Evolutionary conservation across 257 asterid species (phyloP).

Genomic region (Nicotiana attenuata): DNA sequence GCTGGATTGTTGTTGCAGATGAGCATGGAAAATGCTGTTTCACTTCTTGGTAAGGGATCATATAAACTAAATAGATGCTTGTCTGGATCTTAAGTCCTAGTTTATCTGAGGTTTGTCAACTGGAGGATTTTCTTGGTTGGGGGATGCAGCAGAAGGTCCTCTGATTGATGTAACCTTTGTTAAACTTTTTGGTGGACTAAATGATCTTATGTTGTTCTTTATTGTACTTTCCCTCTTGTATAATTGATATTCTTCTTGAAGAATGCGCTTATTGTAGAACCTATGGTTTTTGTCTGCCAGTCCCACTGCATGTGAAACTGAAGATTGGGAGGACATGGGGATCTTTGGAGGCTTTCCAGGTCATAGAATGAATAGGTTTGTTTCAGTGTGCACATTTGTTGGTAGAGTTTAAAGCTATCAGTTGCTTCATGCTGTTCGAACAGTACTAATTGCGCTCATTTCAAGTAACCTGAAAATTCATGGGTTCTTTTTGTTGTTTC

Average conservation of each 20-base stretch:
- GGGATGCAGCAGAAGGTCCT: background rate
- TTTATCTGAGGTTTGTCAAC: conserved; percentile 1
- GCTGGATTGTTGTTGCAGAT: conserved; percentile 64
- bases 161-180: background rate
- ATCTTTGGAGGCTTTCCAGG: conserved; percentile 68
- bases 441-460: background rate
- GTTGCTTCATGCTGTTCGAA: background rate
- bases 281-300: conserved; percentile 36
- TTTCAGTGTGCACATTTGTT: background rate
- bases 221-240: background rate
- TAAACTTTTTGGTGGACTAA: background rate
- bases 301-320: conserved; percentile 84
- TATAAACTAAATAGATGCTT: background rate
- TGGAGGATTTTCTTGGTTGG: background rate
- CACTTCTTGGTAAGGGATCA: conserved; percentile 66
- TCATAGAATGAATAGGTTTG: conserved; percentile 16
- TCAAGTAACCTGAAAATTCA: background rate
- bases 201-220: background rate
- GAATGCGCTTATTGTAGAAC: conserved; percentile 4
- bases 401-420: background rate
- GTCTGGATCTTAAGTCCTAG: background rate
- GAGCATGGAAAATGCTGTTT: conserved; percentile 83
- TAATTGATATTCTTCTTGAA: conserved; percentile 4
- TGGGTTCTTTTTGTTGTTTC: background rate
- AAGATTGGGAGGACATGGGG: conserved; percentile 96